Base-by-base conservation (phyloP, 495 filamentous ascomycete genomes). In the Thermothielavioides terrestris region DNA sequence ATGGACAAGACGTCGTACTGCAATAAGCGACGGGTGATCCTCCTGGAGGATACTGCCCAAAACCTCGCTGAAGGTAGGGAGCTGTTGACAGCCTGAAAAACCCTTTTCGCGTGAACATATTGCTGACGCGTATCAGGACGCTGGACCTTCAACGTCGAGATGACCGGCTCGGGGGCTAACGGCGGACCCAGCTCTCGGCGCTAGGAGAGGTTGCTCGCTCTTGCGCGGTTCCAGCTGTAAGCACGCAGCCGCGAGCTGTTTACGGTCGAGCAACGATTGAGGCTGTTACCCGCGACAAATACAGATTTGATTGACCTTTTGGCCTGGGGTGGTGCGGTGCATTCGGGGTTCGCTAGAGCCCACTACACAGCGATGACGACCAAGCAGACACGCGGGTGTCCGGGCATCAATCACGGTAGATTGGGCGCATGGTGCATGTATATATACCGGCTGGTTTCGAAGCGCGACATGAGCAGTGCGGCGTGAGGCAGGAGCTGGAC, bases 1-100 rank as follows among this genome's bases (percentile, higher is more conserved):
- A 83, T 98, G 80, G 90, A 98, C 60, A 96, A 94, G 75, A 98
- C 92, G 17, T 74, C 88, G 0, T 98, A 97, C 62, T 97, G 94
- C 72, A 94, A 84, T 60, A 91, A 90, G 64, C 79, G 92, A 34
- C 77, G 94, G 46, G 76, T 95, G 34, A 95, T 97, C 43, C 68
- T 98, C 14, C 70, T 98, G 37, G 83, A 85, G 41, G 88, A 95
- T 55, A 97, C 92, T 14, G 94, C 92, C 2, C 83, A 90, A 49
- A 92, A 91, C 60, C 72, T 98, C 41, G 87, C 85, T 56, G 80
- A 83, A 61, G 87, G 92, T 92, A 71, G 69, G 86, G 75, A 28
- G 2, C 8, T 23, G 18, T 6, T 6, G 20, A n/a, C 2, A n/a
- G 11, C 25, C 37, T 7, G n/a, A n/a, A n/a, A n/a, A n/a, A n/a